Evolutionary conservation across 805 yeast species (phyloP).

Genomic region (Saccharomycopsis lassenensis): DNA sequence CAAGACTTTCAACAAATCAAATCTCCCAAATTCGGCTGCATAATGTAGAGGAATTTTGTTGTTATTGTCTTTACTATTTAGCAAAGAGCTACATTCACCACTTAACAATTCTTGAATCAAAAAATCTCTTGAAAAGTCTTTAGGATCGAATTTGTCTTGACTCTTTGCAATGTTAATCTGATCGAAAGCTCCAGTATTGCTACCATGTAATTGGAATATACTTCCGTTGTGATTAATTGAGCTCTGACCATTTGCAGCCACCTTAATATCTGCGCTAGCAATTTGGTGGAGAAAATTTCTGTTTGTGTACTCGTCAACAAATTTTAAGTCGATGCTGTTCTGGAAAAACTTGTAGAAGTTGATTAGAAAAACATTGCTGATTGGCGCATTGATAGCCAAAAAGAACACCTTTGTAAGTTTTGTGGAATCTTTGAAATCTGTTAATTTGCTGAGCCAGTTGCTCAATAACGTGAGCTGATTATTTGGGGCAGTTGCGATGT

Average conservation of each 20-base stretch:
- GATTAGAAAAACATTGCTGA: constrained; percentile 50
- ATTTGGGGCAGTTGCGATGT: constrained; percentile 32
- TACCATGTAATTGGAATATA: too few relatives aligned
- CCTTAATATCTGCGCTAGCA: constrained; percentile 19
- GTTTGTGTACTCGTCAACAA: constrained; percentile 61
- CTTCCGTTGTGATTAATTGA: too few relatives aligned
- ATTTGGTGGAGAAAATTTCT: constrained; percentile 72
- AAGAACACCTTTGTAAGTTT: constrained; percentile 63
- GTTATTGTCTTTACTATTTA: constrained; percentile 44
- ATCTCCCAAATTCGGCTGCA: constrained; percentile 54
- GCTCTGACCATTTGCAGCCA: too few relatives aligned
- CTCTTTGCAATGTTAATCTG: too few relatives aligned
- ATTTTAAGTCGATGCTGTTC: constrained; percentile 47
- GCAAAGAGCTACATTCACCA: constrained; percentile 21
- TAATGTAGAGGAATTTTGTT: constrained; percentile 84
- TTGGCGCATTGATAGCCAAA: constrained; percentile 51
- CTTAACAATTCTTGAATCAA: constrained; percentile 8
- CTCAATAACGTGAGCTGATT: constrained; percentile 25
- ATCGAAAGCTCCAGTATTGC: background rate
- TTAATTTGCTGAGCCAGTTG: constrained; percentile 35
- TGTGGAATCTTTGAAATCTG: constrained; percentile 30
- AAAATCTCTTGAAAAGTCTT: constrained; percentile 11
- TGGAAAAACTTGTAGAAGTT: constrained; percentile 38
- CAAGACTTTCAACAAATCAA: constrained; percentile 29
- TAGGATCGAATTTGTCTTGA: too few relatives aligned